Conservation (phyloP, 352 stramenopile genomes). For the Aphanomyces cochlioides region DNA sequence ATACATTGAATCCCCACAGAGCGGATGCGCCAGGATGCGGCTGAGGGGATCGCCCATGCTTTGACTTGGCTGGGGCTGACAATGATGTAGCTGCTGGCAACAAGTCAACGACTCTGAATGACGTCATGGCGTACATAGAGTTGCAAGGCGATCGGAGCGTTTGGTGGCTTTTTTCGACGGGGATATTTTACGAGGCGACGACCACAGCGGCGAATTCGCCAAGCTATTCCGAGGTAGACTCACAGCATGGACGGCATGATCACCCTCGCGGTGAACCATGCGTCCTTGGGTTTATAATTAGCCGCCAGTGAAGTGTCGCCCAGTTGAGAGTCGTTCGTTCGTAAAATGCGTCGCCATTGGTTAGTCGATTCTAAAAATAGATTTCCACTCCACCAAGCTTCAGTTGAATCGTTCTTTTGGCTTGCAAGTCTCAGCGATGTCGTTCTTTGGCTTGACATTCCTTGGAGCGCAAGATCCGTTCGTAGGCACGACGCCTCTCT, state of each 20-base stretch:
- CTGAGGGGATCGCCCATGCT: neutral
- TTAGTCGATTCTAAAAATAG: too few species aligned
- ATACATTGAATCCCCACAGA: constrained; percentile 37
- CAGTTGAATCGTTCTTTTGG: too few species aligned
- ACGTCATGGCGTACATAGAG: constrained; percentile 18
- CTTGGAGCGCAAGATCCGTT: constrained; percentile 26
- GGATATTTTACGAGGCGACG: neutral
- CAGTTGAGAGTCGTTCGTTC: too few species aligned
- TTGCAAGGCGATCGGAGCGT: constrained; percentile 7
- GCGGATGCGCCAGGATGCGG: neutral
- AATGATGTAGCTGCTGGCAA: neutral
- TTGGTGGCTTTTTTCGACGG: neutral
- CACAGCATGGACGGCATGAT: neutral
- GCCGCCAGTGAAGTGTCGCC: too few species aligned
- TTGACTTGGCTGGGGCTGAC: neutral
- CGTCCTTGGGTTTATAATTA: too few species aligned
- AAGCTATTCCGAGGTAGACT: constrained; percentile 12
- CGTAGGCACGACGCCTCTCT: constrained; percentile 1
- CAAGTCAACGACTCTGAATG: neutral
- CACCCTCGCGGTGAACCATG: too few species aligned
- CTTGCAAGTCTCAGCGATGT: constrained; percentile 3
- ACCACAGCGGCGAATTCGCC: neutral
- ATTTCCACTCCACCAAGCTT: too few species aligned
- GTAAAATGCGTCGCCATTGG: too few species aligned
- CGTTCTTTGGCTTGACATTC: constrained; percentile 28